Conservation (phyloP, 2,329 filamentous ascomycete species). For the Clonostachys chloroleuca region DNA sequence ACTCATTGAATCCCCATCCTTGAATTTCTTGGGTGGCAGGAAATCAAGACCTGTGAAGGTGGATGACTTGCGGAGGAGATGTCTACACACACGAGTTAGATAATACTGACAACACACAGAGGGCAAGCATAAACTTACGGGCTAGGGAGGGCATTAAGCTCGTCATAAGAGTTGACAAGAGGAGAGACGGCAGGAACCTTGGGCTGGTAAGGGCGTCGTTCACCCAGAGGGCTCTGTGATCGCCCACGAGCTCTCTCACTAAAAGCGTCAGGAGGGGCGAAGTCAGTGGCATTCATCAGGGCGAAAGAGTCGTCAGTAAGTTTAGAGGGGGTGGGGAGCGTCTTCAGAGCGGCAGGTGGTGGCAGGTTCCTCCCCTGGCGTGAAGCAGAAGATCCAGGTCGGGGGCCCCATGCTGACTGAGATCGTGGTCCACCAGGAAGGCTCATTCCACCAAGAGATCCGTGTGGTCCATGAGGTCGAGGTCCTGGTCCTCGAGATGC, state of each 20-base stretch:
- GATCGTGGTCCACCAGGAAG: slow-evolving; percentile 39
- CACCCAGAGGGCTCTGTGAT: slow-evolving; percentile 59
- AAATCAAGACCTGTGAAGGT: slow-evolving; percentile 81
- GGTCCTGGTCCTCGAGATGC: slow-evolving; percentile 13
- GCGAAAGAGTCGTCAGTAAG: slow-evolving; percentile 78
- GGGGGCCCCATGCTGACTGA: slow-evolving; percentile 29
- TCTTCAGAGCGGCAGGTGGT: slow-evolving; percentile 68
- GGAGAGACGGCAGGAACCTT: slow-evolving; percentile 71
- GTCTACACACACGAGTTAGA: slow-evolving; percentile 39
- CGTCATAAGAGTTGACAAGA: slow-evolving; percentile 79
- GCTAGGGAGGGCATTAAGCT: slow-evolving; percentile 80
- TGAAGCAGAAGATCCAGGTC: slow-evolving; percentile 63
- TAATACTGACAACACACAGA: neutral
- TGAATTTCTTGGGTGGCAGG: slow-evolving; percentile 72
- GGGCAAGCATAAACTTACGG: slow-evolving; percentile 59
- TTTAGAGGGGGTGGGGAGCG: slow-evolving; percentile 81
- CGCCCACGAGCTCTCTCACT: slow-evolving; percentile 67
- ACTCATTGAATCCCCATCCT: slow-evolving; percentile 55
- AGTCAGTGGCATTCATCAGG: slow-evolving; percentile 67
- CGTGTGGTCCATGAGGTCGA: slow-evolving; percentile 32
- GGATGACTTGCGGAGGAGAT: slow-evolving; percentile 69
- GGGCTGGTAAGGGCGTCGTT: slow-evolving; percentile 70
- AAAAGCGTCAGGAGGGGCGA: slow-evolving; percentile 72
- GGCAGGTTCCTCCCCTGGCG: slow-evolving; percentile 43
- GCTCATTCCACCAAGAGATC: slow-evolving; percentile 45